These are phyloP conservation scores for Thermothielavioides terrestris DNA, from an alignment of 495 filamentous ascomycete species.

Conservation along the genomic window DNA sequence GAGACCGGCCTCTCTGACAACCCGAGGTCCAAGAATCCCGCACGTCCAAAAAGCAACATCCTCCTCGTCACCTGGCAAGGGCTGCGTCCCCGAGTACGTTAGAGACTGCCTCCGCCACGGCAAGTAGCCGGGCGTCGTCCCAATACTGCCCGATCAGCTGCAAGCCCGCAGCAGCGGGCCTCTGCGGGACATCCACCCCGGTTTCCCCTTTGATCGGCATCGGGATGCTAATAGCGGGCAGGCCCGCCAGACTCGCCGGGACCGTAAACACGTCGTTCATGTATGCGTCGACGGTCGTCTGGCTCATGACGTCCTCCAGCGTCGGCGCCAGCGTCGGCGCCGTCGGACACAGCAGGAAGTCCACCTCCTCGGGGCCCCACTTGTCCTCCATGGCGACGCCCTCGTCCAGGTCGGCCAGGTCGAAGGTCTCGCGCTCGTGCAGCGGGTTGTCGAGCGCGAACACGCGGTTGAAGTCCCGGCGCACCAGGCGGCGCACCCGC, in stretches of 20 bases:
- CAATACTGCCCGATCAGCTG: conserved; percentile 90
- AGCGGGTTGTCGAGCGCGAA: conserved; percentile 65
- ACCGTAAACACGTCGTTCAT: conserved; percentile 95
- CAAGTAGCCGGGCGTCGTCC: conserved; percentile 61
- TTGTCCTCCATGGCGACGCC: conserved; percentile 34
- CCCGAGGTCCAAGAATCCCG: neutral
- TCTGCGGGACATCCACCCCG: conserved; percentile 15
- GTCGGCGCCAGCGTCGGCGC: conserved; percentile 68
- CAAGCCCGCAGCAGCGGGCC: conserved; percentile 51
- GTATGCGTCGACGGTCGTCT: conserved; percentile 46
- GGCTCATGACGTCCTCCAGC: conserved; percentile 42
- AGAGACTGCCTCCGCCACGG: conserved; percentile 44
- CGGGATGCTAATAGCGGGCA: conserved; percentile 83
- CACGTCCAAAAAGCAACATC: neutral
- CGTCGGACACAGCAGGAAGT: conserved; percentile 83
- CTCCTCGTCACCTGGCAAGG: neutral
- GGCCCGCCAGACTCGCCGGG: conserved; percentile 82
- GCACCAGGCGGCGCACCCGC: conserved; percentile 72
- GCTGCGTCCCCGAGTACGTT: conserved; percentile 1
- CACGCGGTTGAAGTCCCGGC: conserved; percentile 71
- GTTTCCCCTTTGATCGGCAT: conserved; percentile 35
- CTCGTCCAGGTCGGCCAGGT: conserved; percentile 39
- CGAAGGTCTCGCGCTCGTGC: conserved; percentile 34
- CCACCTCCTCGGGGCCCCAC: conserved; percentile 51
- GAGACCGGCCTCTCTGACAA: neutral